Percentiles rank a stretch among this genome's conserved stretches.
Conservation (phyloP, 1,139 yeast species). For the Insectozyma bohioensis region DNA sequence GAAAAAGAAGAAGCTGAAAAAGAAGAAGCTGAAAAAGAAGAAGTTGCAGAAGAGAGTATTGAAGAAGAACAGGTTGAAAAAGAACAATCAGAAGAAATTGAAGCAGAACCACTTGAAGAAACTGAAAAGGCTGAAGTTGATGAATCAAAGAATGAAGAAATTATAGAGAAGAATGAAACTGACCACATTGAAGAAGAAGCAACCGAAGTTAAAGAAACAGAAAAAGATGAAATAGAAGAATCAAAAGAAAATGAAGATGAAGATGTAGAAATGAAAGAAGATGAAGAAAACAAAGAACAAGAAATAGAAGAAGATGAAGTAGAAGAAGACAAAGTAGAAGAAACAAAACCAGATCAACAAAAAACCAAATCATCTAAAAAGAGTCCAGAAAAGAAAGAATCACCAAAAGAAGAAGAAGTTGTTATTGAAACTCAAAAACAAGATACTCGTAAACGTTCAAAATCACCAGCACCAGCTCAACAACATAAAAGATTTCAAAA, state of each 20-base stretch:
- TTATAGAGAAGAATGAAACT: background rate
- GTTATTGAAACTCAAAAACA: conserved; percentile 1
- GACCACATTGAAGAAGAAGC: conserved; percentile 4
- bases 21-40: conserved; percentile 4
- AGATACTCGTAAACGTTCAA: conserved; percentile 22
- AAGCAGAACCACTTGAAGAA: conserved; percentile 9
- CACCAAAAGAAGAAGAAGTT: conserved; percentile 1
- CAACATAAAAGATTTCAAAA: conserved; percentile 52
- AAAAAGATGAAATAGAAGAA: conserved; percentile 6
- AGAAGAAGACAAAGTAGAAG: conserved; percentile 7
- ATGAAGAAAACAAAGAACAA: conserved; percentile 10
- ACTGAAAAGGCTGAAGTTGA: conserved; percentile 6
- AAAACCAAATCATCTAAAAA: too few relatives aligned
- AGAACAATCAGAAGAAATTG: conserved; percentile 9
- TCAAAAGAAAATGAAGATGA: conserved; percentile 5
- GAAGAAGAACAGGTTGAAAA: conserved; percentile 4
- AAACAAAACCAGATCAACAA: conserved; percentile 4
- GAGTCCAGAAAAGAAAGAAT: conserved; percentile 1
- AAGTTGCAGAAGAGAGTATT: background rate
- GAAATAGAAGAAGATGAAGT: conserved; percentile 6
- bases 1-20: conserved; percentile 2
- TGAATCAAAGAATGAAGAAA: background rate
- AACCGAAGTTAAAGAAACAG: conserved; percentile 8
- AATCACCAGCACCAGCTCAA: conserved; percentile 23
- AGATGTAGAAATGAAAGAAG: conserved; percentile 7